Evolutionary conservation across 352 stramenopile species (phyloP).

Genomic region (Globisporangium yorkense): DNA sequence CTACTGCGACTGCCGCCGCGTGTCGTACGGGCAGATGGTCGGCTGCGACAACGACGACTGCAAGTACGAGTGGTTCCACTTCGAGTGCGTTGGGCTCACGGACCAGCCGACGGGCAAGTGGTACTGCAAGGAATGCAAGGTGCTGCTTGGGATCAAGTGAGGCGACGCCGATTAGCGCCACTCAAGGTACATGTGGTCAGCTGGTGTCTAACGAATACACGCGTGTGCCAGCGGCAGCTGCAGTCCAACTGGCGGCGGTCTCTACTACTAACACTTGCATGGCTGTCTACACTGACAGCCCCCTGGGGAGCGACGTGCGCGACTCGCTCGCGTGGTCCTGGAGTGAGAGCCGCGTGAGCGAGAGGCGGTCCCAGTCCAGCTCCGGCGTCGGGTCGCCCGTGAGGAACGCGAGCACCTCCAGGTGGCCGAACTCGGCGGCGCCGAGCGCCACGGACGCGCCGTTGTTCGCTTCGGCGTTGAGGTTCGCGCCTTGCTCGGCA

Average conservation of each 20-base stretch:
- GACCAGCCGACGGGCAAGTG: constrained; percentile 77
- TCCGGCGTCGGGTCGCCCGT: constrained; percentile 15
- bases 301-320: neutral
- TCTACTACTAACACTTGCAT: too few relatives aligned
- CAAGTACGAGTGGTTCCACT: constrained; percentile 93
- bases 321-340: constrained; percentile 9
- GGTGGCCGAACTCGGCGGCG: constrained; percentile 26
- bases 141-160: constrained; percentile 61
- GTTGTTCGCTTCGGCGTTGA: constrained; percentile 13
- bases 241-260: too few relatives aligned
- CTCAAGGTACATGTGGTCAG: neutral
- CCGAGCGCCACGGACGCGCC: constrained; percentile 19
- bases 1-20: constrained; percentile 81
- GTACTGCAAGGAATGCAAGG: constrained; percentile 83
- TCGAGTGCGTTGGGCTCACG: constrained; percentile 83
- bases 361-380: constrained; percentile 2
- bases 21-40: constrained; percentile 91
- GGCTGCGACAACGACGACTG: constrained; percentile 91
- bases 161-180: neutral
- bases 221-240: neutral
- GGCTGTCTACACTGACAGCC: neutral
- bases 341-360: constrained; percentile 13
- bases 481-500: constrained; percentile 22
- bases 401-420: constrained; percentile 31
- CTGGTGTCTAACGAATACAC: neutral